Base-by-base conservation (phyloP, 148 eudicot genomes). In the Chenopodium suecicum region DNA sequence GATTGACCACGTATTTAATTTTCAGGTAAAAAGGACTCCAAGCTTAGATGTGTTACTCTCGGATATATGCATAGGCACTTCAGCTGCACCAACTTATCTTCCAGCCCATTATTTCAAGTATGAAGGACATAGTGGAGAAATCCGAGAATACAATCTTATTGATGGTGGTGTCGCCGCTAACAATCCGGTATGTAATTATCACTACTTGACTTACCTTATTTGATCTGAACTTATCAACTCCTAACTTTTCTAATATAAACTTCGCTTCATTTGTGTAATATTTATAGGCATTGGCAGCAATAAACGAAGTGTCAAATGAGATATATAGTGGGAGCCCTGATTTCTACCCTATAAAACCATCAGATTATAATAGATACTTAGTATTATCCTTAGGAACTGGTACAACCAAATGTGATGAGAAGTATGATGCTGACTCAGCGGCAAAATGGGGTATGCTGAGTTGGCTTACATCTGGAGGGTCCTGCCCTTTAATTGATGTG, bases 131-230 rank as follows among this genome's bases (percentile, higher is more conserved):
- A 73, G 71, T 2, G 89, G 84, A 20, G 83, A 74, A 44, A 37
- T 63, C 13, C 80, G 84, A 29, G 85, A 56, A 56, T 56, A 87
- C 58, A 58, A 88, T 54, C 86, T 88, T 48, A 78, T 86, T 71
- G 92, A 89, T 79, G 91, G 91, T 23, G 91, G 90, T 29, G 83
- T 89, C 17, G 90, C 89, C 1, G 90, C 90, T 14, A 88, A 88
- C 48, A 88, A 89, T 79, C 92, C 90, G 75, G 89, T 90, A 79
- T 69, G 54, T 50, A 11, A 1, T 4, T 41, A 41, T 6, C 5
- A 41, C 44, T 41, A 41, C 44, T 41, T 0, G 44, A 5, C 44
- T 41, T 41, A 6, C 7, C 44, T 6, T 41, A 41, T 41, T 7
- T 37, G 7, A 37, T 41, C 44, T 41, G 5, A 41, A 41, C 44